Evolutionary conservation across 176 grass and related monocot genomes (phyloP), one percentile per base, ranked within the genome.

Genomic region (Cenchrus americanus): DNA sequence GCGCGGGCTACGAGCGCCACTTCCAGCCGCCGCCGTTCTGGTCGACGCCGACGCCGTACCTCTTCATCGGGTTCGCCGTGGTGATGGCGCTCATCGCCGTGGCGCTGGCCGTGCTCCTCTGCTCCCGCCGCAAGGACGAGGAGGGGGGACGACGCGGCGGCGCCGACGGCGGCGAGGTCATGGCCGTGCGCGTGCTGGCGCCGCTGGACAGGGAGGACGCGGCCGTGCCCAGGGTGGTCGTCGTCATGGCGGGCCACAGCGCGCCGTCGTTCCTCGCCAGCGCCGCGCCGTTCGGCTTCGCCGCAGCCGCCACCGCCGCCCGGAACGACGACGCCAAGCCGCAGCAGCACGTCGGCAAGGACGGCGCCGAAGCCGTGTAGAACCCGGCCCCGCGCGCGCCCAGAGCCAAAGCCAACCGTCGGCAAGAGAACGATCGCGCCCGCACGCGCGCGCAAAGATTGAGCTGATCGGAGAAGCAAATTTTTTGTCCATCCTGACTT

Each of bases 31-130:
- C 84, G 41, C 90, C 87, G 75, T 92, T 89, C 48, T 92, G 90
- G 90, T 86, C 83, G 8, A 89, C 90, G 13, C 90, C 90, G 17
- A 88, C 87, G 64, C 90, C 90, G 6, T 92, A 92, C 81, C 87
- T 92, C 48, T 92, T 92, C 70, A 86, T 88, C 37, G 87, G 87
- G 6, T 89, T 92, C 84, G 87, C 63, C 12, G 80, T 89, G 17
- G 84, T 92, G 76, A 89, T 89, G 75, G 50, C 37, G 57, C 80
- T 92, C 53, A 87, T 92, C 75, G 84, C 90, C 48, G 78, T 87
- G 41, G 90, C 90, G 30, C 87, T 92, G 7, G 54, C 81, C 63
- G 80, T 87, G 76, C 87, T 93, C 30, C 81, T 83, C 60, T 93
- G 87, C 88, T 69, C 91, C 51, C 81, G 91, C 23, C 78, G 71